phyloP scores from a whole-genome alignment of 2,329 filamentous ascomycete species.

The Exophiala sp. region DNA sequence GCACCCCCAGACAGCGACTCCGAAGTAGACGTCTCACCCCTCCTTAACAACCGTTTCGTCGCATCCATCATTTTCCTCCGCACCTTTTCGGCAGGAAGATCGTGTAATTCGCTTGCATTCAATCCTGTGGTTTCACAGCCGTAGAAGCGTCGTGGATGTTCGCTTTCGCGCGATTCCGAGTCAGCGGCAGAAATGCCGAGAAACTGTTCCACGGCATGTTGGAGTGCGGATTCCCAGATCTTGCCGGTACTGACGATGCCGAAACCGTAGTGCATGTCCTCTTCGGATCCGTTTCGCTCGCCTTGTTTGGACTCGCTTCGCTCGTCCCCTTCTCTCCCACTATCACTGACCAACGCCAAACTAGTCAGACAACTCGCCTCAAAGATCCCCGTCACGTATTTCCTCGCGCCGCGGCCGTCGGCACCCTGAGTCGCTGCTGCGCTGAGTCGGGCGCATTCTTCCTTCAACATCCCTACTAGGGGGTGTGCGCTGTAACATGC shows the following conservation, averaged over 20 bases:
- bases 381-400: conserved; percentile 73
- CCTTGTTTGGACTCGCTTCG: background rate
- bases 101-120: conserved; percentile 72
- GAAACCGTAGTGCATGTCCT: background rate
- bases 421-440: conserved; percentile 11
- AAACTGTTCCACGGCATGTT: conserved; percentile 57
- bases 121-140: conserved; percentile 79
- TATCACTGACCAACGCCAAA: conserved; percentile 47
- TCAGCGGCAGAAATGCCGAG: conserved; percentile 40
- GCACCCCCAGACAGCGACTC: background rate
- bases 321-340: background rate
- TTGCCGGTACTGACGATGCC: conserved; percentile 80
- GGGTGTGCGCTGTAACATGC: conserved; percentile 86
- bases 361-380: conserved; percentile 69
- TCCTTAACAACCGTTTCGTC: conserved; percentile 57
- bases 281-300: background rate
- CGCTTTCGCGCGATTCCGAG: conserved; percentile 7
- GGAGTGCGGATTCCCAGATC: conserved; percentile 72
- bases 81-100: conserved; percentile 59
- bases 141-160: conserved; percentile 53
- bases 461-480: conserved; percentile 58
- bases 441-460: conserved; percentile 33
- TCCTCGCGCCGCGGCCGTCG: conserved; percentile 31
- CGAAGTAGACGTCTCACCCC: conserved; percentile 12
- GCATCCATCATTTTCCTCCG: conserved; percentile 61